phyloP scores from a whole-genome alignment of 2,329 filamentous ascomycete species.

The Fusarium sp. region DNA sequence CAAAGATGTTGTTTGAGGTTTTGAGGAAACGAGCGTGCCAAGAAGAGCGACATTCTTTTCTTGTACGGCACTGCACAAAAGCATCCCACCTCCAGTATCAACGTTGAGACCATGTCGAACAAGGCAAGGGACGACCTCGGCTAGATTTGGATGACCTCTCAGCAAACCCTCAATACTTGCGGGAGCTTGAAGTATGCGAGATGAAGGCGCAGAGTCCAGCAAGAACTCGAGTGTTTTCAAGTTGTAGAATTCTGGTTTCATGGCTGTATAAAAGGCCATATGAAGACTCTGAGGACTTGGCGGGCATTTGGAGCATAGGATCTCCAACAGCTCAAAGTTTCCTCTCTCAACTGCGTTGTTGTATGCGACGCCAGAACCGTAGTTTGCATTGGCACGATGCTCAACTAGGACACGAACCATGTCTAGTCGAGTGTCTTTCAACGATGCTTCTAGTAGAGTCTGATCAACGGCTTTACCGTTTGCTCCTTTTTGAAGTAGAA shows the following conservation, averaged over 20 bases:
- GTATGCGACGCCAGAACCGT: background rate
- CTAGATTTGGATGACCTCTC: background rate
- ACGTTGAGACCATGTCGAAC: slow-evolving; percentile 1
- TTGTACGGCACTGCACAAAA: background rate
- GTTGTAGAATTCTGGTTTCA: background rate
- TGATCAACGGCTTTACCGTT: background rate
- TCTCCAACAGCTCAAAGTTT: background rate
- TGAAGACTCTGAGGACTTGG: background rate
- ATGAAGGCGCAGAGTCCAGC: background rate
- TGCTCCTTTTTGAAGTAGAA: slow-evolving; percentile 12
- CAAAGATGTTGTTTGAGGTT: background rate
- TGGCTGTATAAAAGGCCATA: background rate
- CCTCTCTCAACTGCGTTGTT: background rate
- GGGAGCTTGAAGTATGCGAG: background rate
- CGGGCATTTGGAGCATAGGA: background rate
- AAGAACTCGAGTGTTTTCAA: background rate
- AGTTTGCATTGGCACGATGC: slow-evolving; percentile 10
- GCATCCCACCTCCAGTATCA: background rate
- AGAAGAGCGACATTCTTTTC: slow-evolving; percentile 1
- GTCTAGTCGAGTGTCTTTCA: background rate
- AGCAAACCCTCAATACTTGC: background rate
- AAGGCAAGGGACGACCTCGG: background rate
- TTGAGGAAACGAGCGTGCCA: background rate
- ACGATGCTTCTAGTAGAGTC: background rate
- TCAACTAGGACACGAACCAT: slow-evolving; percentile 2